These are phyloP conservation scores for Flaveria ramosissima DNA, from an alignment of 129 eudicot genomes.

Conservation along the genomic window DNA sequence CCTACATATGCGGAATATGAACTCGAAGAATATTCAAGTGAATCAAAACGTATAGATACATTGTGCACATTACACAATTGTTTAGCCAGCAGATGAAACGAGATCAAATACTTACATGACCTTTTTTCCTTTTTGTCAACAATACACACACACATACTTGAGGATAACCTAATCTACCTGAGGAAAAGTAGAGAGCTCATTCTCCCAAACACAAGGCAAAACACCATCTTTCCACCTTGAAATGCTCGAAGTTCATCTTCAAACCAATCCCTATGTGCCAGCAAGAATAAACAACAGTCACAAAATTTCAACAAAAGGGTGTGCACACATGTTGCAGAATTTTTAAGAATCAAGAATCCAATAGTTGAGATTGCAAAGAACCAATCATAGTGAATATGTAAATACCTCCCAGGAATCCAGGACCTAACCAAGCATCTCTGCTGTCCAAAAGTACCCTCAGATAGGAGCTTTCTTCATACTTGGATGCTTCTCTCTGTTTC, in stretches of 20 bases:
- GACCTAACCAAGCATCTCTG: constrained; percentile 98
- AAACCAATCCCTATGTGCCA: constrained; percentile 78
- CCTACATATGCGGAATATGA: constrained; percentile 17
- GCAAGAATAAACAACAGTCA: constrained; percentile 15
- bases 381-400: constrained; percentile 2
- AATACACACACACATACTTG: not conserved
- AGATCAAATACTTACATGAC: not conserved
- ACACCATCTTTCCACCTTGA: constrained; percentile 94
- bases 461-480: constrained; percentile 91
- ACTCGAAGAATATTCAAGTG: not conserved
- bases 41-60: constrained; percentile 4
- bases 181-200: constrained; percentile 85
- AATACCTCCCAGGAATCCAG: constrained; percentile 98
- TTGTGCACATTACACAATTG: not conserved
- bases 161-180: constrained; percentile 55
- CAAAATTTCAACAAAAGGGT: not conserved
- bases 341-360: not conserved
- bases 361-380: constrained; percentile 7
- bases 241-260: constrained; percentile 99
- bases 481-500: constrained; percentile 74
- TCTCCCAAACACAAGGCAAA: constrained; percentile 93
- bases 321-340: constrained; percentile 15
- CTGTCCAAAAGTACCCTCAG: constrained; percentile 86
- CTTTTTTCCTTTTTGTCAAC: not conserved
- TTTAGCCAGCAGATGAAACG: constrained; percentile 14